Conservation (phyloP, 2,329 filamentous ascomycete genomes). For the Fusarium aywerte region DNA sequence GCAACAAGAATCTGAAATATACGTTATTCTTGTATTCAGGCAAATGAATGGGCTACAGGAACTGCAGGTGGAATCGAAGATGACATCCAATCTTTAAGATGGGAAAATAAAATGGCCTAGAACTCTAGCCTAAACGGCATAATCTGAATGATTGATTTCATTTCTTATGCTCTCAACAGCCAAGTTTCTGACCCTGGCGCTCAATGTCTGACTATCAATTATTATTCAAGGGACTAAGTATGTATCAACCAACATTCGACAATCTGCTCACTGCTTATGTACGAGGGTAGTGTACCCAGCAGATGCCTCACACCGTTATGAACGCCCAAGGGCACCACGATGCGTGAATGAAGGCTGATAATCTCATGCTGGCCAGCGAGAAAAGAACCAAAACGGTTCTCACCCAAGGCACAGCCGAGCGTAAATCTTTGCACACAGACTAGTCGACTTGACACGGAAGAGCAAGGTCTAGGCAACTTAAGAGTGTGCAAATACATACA, state of each 20-base stretch:
- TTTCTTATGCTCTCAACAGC: too few species aligned
- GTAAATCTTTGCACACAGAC: constrained; percentile 92
- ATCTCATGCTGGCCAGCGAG: constrained; percentile 48
- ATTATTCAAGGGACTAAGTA: constrained; percentile 12
- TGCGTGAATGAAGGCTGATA: constrained; percentile 45
- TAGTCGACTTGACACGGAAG: constrained; percentile 90
- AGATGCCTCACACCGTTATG: constrained; percentile 49
- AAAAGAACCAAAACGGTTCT: constrained; percentile 63
- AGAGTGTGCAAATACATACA: constrained; percentile 78
- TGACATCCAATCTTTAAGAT: too few species aligned
- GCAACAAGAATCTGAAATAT: background rate
- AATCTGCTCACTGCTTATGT: constrained; percentile 45
- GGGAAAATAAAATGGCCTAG: too few species aligned
- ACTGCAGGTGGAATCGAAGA: background rate
- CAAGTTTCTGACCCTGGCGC: too few species aligned
- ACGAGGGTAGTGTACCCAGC: constrained; percentile 52
- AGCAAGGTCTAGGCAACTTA: constrained; percentile 89
- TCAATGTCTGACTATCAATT: background rate
- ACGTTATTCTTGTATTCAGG: background rate
- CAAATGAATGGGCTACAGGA: background rate
- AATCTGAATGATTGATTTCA: too few species aligned
- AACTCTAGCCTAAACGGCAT: too few species aligned
- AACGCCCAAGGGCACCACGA: constrained; percentile 47
- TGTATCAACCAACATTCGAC: constrained; percentile 48
- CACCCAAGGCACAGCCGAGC: constrained; percentile 57